Evolutionary conservation across 441 rosid genomes (phyloP), one percentile per base, ranked within the genome.

Genomic region (Pelargonium citronellum): DNA sequence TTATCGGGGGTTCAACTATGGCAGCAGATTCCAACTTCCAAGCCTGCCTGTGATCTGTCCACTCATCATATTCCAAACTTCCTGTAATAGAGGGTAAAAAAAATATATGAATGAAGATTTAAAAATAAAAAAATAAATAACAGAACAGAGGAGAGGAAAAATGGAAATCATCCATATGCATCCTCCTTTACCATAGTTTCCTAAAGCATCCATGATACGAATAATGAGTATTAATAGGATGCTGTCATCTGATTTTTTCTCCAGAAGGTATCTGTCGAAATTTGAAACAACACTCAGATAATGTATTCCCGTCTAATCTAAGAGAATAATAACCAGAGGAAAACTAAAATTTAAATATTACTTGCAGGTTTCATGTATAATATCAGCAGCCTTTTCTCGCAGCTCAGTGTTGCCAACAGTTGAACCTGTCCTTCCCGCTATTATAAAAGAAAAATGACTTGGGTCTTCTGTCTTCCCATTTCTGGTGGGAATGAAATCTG

Each of bases 11-110:
- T 84, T 96, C 99, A 62, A 91, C 78, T 75, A 92, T 89, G 69
- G 97, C 97, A 79, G 98, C 92, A 78, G 97, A 91, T 82, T 96
- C 98, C 87, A 92, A 83, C 89, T 92, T 92, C 99, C 97, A 92
- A 69, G 96, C 96, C 87, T 92, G 99, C 84, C 96, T 85, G 83
- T 96, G 99, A 86, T 91, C 89, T 74, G 90, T 85, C 98, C 98
- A 92, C 81, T 92, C 99, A 60, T 91, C 98, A 81, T 82, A 96
- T 84, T 96, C 98, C 87, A 90, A 77, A 79, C 96, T 89, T 73
- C 98, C 99, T 95, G 86, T 66, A 83, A 65, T 76, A 76, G 67
- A 79, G 11, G 62, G 58, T 43, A 71, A 41, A 73, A 30, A 62
- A 68, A 69, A 27, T 17, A 67, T 20, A 30, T 60, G 22, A 68